These are phyloP conservation scores for Rhodofomes roseus DNA, from an alignment of 1,284 basidiomycete genomes.

Conservation along the genomic window DNA sequence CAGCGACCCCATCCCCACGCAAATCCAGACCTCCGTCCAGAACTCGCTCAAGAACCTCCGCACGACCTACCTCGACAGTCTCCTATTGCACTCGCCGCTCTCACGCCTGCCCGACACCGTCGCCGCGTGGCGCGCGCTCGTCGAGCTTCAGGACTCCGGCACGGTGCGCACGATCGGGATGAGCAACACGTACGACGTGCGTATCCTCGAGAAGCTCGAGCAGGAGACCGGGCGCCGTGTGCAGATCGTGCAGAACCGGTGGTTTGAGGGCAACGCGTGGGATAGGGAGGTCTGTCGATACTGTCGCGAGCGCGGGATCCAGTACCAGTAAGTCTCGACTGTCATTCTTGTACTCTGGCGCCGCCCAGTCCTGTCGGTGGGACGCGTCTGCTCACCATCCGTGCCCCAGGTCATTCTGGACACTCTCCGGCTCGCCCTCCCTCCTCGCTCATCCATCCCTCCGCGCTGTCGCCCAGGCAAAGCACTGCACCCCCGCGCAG, in stretches of 20 bases:
- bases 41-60: constrained; percentile 64
- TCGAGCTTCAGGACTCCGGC: constrained; percentile 57
- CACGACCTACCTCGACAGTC: constrained; percentile 69
- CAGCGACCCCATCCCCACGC: constrained; percentile 46
- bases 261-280: constrained; percentile 80
- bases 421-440: constrained; percentile 69
- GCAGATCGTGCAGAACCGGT: constrained; percentile 77
- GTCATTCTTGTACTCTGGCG: constrained; percentile 7
- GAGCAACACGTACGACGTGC: constrained; percentile 72
- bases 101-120: constrained; percentile 54
- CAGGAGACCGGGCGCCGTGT: constrained; percentile 46
- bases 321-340: constrained; percentile 61
- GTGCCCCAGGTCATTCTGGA: constrained; percentile 75
- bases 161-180: constrained; percentile 65
- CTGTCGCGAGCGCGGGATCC: constrained; percentile 53
- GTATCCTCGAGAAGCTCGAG: constrained; percentile 48
- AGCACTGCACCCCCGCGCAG: constrained; percentile 59
- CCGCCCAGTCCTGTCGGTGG: too few relatives aligned
- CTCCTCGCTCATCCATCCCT: constrained; percentile 51
- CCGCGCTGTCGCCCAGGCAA: constrained; percentile 39
- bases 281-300: constrained; percentile 57
- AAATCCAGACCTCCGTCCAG: constrained; percentile 62
- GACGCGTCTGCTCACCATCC: neutral
- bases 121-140: constrained; percentile 63
- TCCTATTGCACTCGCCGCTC: constrained; percentile 76